phyloP scores from a whole-genome alignment of 768 basidiomycete genomes.

The Russula abietina region DNA sequence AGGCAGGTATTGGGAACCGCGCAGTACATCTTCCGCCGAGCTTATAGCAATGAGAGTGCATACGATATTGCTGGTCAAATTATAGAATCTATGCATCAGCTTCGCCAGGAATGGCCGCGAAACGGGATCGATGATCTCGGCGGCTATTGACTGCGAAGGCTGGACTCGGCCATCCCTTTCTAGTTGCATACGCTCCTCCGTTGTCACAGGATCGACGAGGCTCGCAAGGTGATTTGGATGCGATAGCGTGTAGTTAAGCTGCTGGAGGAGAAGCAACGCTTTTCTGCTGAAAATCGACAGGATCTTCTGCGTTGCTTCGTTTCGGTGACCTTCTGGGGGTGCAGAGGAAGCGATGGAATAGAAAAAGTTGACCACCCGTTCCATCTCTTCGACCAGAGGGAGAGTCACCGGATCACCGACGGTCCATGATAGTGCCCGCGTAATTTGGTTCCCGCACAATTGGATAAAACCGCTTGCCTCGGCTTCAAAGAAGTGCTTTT shows the following conservation, averaged over 20 bases:
- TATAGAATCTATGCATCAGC: conserved; percentile 65
- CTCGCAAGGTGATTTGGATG: conserved; percentile 87
- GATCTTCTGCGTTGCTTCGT: conserved; percentile 53
- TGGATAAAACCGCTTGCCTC: conserved; percentile 85
- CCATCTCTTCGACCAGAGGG: conserved; percentile 75
- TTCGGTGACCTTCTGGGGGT: conserved; percentile 40
- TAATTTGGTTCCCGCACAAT: conserved; percentile 76
- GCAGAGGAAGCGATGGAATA: conserved; percentile 60
- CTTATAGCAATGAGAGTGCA: conserved; percentile 66
- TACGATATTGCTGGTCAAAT: conserved; percentile 62
- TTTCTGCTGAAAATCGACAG: conserved; percentile 62
- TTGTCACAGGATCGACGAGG: conserved; percentile 70
- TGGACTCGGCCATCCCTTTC: conserved; percentile 49
- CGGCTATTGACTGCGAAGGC: conserved; percentile 33
- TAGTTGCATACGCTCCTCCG: conserved; percentile 63
- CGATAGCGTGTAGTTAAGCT: conserved; percentile 83
- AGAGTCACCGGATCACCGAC: conserved; percentile 71
- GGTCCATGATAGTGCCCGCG: conserved; percentile 74
- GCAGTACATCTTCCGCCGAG: conserved; percentile 59
- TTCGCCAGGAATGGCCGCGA: conserved; percentile 68
- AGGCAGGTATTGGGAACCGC: conserved; percentile 66
- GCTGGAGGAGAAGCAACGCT: conserved; percentile 42
- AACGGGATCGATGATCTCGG: conserved; percentile 51
- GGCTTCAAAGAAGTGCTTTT: conserved; percentile 72
- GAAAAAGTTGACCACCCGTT: conserved; percentile 73